phyloP scores from a whole-genome alignment of 208 protist genomes.

The Endotrypanum monterogeii region DNA sequence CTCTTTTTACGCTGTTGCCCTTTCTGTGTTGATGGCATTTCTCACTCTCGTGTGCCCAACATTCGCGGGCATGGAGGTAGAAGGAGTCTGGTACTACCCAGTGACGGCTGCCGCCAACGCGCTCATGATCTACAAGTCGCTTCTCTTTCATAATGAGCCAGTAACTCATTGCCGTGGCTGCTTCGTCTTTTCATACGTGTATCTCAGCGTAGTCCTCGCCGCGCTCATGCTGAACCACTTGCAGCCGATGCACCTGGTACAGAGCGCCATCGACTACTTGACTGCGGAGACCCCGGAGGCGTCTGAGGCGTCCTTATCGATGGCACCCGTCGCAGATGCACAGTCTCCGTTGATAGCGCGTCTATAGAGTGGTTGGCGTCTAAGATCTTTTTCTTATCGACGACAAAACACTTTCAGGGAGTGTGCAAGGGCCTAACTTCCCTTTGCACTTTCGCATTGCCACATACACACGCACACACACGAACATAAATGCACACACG shows the following conservation, averaged over 20 bases:
- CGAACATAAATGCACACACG: neutral
- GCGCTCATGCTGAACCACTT: conserved; percentile 83
- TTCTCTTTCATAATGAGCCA: conserved; percentile 79
- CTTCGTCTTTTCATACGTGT: conserved; percentile 91
- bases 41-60: conserved; percentile 59
- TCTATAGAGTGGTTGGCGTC: neutral
- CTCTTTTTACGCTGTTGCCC: conserved; percentile 84
- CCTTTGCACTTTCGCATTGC: neutral
- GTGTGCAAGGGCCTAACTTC: neutral
- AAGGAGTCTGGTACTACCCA: conserved; percentile 80
- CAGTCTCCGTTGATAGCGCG: neutral
- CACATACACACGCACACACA: neutral
- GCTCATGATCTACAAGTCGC: conserved; percentile 86
- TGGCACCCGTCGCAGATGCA: conserved; percentile 2
- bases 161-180: conserved; percentile 83
- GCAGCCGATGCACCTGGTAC: conserved; percentile 54
- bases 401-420: neutral
- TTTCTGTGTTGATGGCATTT: conserved; percentile 71
- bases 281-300: conserved; percentile 14
- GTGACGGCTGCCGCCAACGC: conserved; percentile 52
- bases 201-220: conserved; percentile 71
- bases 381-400: too few species aligned
- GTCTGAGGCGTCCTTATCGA: neutral
- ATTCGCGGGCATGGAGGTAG: conserved; percentile 48
- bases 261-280: conserved; percentile 25